phyloP scores from a whole-genome alignment of 805 yeast species.

The Metschnikowia lachancei region DNA sequence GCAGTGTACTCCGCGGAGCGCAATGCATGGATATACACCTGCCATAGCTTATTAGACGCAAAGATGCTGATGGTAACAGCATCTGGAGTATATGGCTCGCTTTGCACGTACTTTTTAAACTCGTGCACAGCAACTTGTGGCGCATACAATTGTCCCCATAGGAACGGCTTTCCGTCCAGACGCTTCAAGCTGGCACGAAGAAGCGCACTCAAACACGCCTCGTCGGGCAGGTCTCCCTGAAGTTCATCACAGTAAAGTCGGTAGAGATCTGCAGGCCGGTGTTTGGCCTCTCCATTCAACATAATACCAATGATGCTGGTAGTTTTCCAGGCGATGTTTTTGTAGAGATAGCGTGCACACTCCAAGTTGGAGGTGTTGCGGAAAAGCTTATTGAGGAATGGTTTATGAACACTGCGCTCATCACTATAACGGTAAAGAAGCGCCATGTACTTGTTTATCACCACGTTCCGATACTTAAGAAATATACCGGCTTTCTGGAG shows the following conservation, averaged over 20 bases:
- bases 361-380: constrained; percentile 14
- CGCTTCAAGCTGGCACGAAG: constrained; percentile 45
- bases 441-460: constrained; percentile 31
- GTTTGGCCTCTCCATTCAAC: constrained; percentile 36
- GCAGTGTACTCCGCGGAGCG: constrained; percentile 45
- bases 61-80: constrained; percentile 9
- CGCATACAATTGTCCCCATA: constrained; percentile 55
- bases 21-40: constrained; percentile 50
- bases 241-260: constrained; percentile 30
- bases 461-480: constrained; percentile 17
- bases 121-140: constrained; percentile 60
- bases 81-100: not conserved
- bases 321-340: constrained; percentile 25
- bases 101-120: constrained; percentile 43
- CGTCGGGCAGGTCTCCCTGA: constrained; percentile 25
- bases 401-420: constrained; percentile 17
- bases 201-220: constrained; percentile 40
- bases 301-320: constrained; percentile 30
- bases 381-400: constrained; percentile 12
- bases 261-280: constrained; percentile 30
- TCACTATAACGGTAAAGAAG: constrained; percentile 16
- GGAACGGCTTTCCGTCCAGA: constrained; percentile 19
- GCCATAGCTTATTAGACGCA: constrained; percentile 46
- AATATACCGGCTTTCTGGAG: constrained; percentile 16
- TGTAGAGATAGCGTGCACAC: constrained; percentile 31